These are phyloP conservation scores for Physcomitrellopsis africana DNA, from an alignment of 225 moss, liverwort and hornwort genomes.

Conservation along the genomic window DNA sequence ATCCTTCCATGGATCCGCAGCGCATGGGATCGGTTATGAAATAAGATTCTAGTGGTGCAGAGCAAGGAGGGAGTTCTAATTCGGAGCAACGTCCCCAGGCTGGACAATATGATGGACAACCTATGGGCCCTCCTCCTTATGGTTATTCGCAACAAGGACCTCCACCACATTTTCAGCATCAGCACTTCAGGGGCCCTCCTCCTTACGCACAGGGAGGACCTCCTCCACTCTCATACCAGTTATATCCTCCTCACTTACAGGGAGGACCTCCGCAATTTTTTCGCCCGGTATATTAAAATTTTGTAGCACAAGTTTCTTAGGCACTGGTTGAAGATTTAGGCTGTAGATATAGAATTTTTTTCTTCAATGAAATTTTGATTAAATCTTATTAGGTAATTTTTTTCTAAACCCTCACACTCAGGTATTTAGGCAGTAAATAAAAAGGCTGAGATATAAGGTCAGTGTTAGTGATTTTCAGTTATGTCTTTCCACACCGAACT, in stretches of 20 bases:
- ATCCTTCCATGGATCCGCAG: conserved; percentile 99
- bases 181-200: conserved; percentile 66
- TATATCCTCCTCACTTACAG: conserved; percentile 69
- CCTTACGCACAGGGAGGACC: conserved; percentile 59
- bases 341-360: conserved; percentile 14
- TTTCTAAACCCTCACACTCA: too few relatives aligned
- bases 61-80: conserved; percentile 62
- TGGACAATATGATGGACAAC: conserved; percentile 65
- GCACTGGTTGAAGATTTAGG: neutral
- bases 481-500: too few relatives aligned
- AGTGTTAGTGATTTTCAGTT: too few relatives aligned
- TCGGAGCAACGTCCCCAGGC: conserved; percentile 47
- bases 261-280: conserved; percentile 52
- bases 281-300: conserved; percentile 53
- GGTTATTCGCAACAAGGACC: conserved; percentile 59
- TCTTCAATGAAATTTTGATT: neutral
- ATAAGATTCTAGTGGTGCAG: conserved; percentile 55
- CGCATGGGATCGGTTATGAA: conserved; percentile 90
- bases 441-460: too few relatives aligned
- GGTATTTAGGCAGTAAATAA: too few relatives aligned
- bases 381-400: too few relatives aligned
- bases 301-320: neutral
- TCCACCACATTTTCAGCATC: conserved; percentile 68
- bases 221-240: conserved; percentile 69
- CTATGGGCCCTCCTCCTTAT: conserved; percentile 72